Evolutionary conservation across 148 eudicot species (phyloP), one percentile per base, ranked within the genome.

Genomic region (Amaranthus palmeri): DNA sequence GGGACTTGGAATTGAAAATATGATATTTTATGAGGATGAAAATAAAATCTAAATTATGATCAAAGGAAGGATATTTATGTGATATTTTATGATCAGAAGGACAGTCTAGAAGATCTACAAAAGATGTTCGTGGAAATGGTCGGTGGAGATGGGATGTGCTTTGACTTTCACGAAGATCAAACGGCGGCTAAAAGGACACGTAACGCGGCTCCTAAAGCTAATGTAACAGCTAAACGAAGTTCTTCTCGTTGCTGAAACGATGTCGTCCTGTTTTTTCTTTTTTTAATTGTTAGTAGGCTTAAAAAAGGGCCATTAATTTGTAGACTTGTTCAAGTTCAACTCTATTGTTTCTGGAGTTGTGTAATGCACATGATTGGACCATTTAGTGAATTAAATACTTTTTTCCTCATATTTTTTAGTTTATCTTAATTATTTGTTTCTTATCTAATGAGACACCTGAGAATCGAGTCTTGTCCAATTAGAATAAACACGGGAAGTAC

Each of bases 41-140:
- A 18, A 4, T 0, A 17, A 5, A 57, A 57, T 5, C 40, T 15
- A 25, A 58, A 4, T 58, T 18, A 17, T 25, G 54, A 65, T 1
- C 2, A 3, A 4, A n/a, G 14, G 6, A 14, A 17, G 14, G 41
- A 15, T 70, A 70, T 58, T 17, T 55, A 1, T 44, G 51, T 10
- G 56, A 25, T 45, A 48, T 58, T 49, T 51, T 68, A 6, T 61
- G n/a, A 18, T 45, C 85, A 87, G 95, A 75, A 74, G 73, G 96
- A 93, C 67, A 90, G 86, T 72, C 52, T 88, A 73, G 98, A 93
- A 80, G 98, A 93, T 67, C 85, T 93, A 60, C 98, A 93, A 72
- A 82, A 85, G 82, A 83, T 87, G 74, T 90, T 93, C 59, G 86
- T 90, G 83, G 98, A 90, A 0, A 82, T 91, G 77, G 92, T 90